Conservation (phyloP, 345 rosid genomes). For the Camelina hispida region DNA sequence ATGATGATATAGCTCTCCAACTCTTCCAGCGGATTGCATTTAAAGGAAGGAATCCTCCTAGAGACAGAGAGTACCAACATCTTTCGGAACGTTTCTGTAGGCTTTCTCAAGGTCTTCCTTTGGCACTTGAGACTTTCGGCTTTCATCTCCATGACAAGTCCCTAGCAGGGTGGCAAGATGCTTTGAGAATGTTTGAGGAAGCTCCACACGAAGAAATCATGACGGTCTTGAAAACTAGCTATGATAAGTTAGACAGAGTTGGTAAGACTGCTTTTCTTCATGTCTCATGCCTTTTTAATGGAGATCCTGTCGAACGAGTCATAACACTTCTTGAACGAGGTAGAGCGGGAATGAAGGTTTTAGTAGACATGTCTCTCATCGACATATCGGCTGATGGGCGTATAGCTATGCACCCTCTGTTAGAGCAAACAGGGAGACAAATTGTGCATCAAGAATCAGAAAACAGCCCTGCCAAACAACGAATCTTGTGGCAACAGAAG, state of each 20-base stretch:
- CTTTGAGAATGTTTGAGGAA: neutral
- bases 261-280: constrained; percentile 25
- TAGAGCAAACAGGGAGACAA: constrained; percentile 12
- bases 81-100: neutral
- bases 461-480: neutral
- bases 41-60: neutral
- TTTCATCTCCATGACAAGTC: neutral
- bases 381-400: neutral
- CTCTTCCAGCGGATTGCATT: constrained; percentile 19
- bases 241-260: neutral
- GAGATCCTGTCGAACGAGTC: constrained; percentile 6
- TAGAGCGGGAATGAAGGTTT: neutral
- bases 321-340: neutral
- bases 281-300: constrained; percentile 18
- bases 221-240: neutral
- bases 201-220: neutral
- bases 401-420: constrained; percentile 10
- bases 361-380: constrained; percentile 32
- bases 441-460: constrained; percentile 1
- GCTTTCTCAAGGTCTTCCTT: constrained; percentile 31
- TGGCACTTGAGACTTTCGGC: neutral
- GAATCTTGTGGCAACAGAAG: constrained; percentile 5
- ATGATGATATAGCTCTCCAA: constrained; percentile 2
- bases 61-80: neutral
- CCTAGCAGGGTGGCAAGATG: neutral